phyloP scores from a whole-genome alignment of 192 early-diverging fungal genomes.

The Phlyctochytrium arcticum region DNA sequence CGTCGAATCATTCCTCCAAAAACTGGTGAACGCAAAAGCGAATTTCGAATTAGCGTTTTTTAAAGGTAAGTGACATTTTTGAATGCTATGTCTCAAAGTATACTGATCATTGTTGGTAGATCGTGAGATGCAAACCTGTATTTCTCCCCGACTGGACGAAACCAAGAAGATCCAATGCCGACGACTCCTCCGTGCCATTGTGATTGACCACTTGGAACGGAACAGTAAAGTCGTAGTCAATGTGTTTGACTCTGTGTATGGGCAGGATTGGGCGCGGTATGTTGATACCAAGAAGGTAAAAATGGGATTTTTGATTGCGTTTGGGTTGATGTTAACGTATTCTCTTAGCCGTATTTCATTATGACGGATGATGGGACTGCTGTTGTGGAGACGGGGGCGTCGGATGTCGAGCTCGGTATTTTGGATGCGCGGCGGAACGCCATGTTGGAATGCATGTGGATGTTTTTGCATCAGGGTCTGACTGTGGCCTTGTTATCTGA shows the following conservation, averaged over 20 bases:
- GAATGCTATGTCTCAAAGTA: neutral
- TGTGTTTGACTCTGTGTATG: constrained; percentile 3
- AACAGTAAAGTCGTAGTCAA: neutral
- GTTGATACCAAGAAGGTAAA: constrained; percentile 6
- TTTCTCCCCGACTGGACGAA: neutral
- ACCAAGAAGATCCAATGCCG: neutral
- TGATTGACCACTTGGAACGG: constrained; percentile 1
- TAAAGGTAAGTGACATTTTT: neutral
- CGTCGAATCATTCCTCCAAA: constrained; percentile 24
- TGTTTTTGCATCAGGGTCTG: constrained; percentile 4
- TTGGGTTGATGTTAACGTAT: neutral
- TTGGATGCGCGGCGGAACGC: neutral
- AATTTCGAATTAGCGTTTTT: constrained; percentile 35
- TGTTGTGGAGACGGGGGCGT: constrained; percentile 4
- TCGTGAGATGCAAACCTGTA: neutral
- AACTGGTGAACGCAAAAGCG: constrained; percentile 24
- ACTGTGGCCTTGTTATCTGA: constrained; percentile 9
- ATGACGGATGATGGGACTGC: constrained; percentile 14
- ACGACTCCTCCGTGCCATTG: neutral
- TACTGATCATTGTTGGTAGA: neutral
- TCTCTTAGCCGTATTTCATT: constrained; percentile 16
- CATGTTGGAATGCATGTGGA: constrained; percentile 12
- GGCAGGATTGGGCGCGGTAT: neutral
- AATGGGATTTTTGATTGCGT: neutral
- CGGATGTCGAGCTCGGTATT: constrained; percentile 9